Base-by-base conservation (phyloP, 306 rosid species). In the Cucumis melo region DNA sequence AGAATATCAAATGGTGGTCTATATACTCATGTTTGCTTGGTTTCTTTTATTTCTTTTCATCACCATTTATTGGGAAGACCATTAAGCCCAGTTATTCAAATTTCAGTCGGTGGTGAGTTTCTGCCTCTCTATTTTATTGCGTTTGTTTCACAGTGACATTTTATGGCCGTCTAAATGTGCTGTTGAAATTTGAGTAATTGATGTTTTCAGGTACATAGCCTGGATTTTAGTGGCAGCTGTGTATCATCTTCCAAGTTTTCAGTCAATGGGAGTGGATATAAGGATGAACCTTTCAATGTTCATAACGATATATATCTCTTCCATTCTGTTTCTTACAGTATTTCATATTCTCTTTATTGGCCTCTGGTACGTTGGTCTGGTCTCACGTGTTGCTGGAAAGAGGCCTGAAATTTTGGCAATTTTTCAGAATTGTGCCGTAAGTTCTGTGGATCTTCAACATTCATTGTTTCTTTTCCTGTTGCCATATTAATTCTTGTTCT, bases 341-440 rank as follows among this genome's bases (percentile, higher is more conserved):
- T 95, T 95, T 80, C 99, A 95, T 82, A 84, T 92, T 82, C 59
- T 92, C 78, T 95, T 95, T 80, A 74, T 83, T 77, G 98, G 98
- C 78, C 97, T 95, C 78, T 90, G 98, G 98, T 90, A 95, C 85
- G 73, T 95, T 38, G 99, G 99, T 74, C 87, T 95, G 46, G 98
- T 95, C 81, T 95, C 99, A 50, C 99, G 98, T 39, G 93, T 95
- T 78, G 99, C 99, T 79, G 96, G 98, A 85, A 95, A 81, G 87
- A 90, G 90, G 79, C 98, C 96, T 10, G 96, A 90, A 75, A 84
- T 95, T 64, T 86, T 83, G 87, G 83, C 97, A 80, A 92, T 92
- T 79, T 84, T 92, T 77, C 99, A 92, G 86, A 94, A 94, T 62
- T 94, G 99, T 55, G 88, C 96, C 55, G 99, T 94, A 87, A 89